Percentiles rank a stretch among this genome's conserved stretches.
Evolutionary conservation across 2,329 filamentous ascomycete genomes (phyloP).

Genomic region (Penicillium sp.): DNA sequence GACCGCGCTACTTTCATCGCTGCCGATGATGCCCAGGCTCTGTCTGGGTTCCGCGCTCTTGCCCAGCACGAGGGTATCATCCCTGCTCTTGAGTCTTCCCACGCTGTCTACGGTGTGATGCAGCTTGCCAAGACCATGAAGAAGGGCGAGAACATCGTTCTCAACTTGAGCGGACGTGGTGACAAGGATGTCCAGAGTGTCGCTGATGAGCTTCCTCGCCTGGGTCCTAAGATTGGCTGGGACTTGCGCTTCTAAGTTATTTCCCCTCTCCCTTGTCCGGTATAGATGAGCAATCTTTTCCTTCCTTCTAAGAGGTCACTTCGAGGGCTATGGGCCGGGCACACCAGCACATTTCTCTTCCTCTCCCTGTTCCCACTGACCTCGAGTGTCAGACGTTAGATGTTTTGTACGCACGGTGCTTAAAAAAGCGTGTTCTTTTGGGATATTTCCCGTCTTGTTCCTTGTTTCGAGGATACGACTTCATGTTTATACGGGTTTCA

Average conservation of each 20-base stretch:
- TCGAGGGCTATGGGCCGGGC: neutral
- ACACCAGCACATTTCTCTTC: neutral
- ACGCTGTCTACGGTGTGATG: constrained; percentile 87
- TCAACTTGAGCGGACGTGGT: constrained; percentile 89
- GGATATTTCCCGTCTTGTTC: neutral
- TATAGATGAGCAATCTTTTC: neutral
- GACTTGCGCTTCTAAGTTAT: constrained; percentile 59
- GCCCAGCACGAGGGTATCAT: constrained; percentile 94
- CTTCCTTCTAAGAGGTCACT: too few species aligned
- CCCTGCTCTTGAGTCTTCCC: constrained; percentile 88
- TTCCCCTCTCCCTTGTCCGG: neutral
- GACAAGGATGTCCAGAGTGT: constrained; percentile 99
- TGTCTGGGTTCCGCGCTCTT: constrained; percentile 82
- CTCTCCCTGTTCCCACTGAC: neutral
- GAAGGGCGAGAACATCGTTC: constrained; percentile 86
- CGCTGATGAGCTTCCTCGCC: constrained; percentile 84
- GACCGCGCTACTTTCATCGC: constrained; percentile 85
- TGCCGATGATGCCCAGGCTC: constrained; percentile 88
- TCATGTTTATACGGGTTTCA: neutral
- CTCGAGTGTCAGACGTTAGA: neutral
- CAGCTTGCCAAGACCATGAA: constrained; percentile 91
- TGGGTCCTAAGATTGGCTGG: constrained; percentile 86
- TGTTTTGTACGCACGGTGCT: constrained; percentile 5
- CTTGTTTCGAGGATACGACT: neutral
- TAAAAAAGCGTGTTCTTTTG: constrained; percentile 1